Base-by-base conservation (phyloP, 1,139 yeast species). In the Taphrina flavorubra region DNA sequence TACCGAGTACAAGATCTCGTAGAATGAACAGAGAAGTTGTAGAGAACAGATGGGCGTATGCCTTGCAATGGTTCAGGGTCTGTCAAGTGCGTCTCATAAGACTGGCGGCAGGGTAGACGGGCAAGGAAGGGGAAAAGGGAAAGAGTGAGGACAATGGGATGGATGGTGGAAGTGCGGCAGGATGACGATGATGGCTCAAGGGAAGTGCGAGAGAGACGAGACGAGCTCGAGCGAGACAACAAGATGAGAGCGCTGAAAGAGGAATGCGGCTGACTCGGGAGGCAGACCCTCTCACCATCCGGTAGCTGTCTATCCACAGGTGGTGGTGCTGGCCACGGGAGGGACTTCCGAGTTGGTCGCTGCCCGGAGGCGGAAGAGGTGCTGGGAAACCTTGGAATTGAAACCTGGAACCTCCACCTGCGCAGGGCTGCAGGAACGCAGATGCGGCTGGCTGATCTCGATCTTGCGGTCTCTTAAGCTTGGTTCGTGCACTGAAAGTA, bases 111-210 rank as follows among this genome's bases (percentile, higher is more conserved):
- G 47, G 47, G 42, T 6, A 39, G 42, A 39, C 42, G 14, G 51
- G 36, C 18, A n/a, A 49, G 36, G 36, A 46, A 18, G 53, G 36
- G 2, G 53, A 49, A 18, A 34, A n/a, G 36, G 20, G 36, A 49
- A 1, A 34, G 53, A 20, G 53, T 8, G 36, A 20, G 53, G 53
- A 49, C n/a, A 49, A 44, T 44, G 47, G 47, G 47, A 44, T 44
- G 47, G 5, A 2, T 39, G 42, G 47, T 44, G 47, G 47, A 44
- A 44, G 47, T 13, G 53, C 36, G 53, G 53, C 53, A 49, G 53
- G 53, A 49, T 49, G 53, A 49, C 53, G 53, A 49, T 49, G 53
- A 49, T 49, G 53, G 53, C 34, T 11, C 36, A 20, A 18, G 16
- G 18, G 18, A 44, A 10, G 47, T 14, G 47, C 8, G 47, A 44